phyloP scores from a whole-genome alignment of 345 rosid genomes.

The Populus deltoides region DNA sequence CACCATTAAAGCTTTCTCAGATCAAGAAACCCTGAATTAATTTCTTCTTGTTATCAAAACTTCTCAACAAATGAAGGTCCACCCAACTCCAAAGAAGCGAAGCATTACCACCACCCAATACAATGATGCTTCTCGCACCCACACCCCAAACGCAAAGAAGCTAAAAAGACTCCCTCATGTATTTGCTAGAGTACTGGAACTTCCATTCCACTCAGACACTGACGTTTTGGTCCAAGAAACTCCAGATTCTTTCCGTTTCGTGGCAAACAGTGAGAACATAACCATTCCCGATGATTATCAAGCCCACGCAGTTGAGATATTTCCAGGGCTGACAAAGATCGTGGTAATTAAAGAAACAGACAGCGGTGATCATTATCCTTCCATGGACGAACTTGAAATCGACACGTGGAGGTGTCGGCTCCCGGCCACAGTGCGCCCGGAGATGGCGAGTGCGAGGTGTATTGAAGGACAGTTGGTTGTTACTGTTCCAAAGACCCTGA shows the following conservation, averaged over 20 bases:
- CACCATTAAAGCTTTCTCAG: too few relatives aligned
- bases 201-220: conserved; percentile 21
- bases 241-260: conserved; percentile 15
- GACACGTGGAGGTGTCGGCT: conserved; percentile 22
- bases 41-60: background rate
- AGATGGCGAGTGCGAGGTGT: conserved; percentile 14
- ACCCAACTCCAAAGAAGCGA: conserved; percentile 10
- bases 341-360: background rate
- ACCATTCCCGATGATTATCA: background rate
- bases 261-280: background rate
- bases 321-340: conserved; percentile 23
- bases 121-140: background rate
- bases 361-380: background rate
- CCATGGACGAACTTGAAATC: background rate
- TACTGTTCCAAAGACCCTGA: conserved; percentile 10
- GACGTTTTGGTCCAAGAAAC: conserved; percentile 20
- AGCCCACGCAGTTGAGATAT: conserved; percentile 8
- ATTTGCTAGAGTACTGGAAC: conserved; percentile 23
- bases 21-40: background rate
- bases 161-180: conserved; percentile 23
- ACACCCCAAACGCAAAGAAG: background rate
- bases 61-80: conserved; percentile 1
- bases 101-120: background rate
- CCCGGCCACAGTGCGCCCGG: conserved; percentile 13
- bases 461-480: conserved; percentile 14